phyloP scores from a whole-genome alignment of 805 yeast genomes.

The Saturnispora kantuleensis region DNA sequence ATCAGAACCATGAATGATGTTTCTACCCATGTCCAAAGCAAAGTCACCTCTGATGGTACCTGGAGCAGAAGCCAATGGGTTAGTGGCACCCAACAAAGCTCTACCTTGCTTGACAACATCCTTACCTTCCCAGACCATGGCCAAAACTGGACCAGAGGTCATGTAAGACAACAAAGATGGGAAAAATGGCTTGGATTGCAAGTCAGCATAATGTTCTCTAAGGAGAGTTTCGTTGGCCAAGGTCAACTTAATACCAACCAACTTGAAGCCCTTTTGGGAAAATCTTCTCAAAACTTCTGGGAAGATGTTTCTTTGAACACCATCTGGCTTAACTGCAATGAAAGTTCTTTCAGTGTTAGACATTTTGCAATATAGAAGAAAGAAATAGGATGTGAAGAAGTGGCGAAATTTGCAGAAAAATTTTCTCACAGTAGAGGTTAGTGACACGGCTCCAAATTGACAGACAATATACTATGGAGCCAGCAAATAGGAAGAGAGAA shows the following conservation, averaged over 20 bases:
- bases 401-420: neutral
- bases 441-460: neutral
- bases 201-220: constrained; percentile 92
- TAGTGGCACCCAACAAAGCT: constrained; percentile 96
- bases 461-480: neutral
- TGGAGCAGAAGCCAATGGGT: constrained; percentile 94
- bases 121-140: constrained; percentile 99
- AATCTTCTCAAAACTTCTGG: constrained; percentile 85
- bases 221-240: constrained; percentile 79
- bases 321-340: constrained; percentile 96
- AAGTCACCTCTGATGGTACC: constrained; percentile 99
- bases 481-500: constrained; percentile 1
- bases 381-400: neutral
- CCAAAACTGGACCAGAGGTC: constrained; percentile 97
- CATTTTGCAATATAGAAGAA: constrained; percentile 27
- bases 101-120: constrained; percentile 99
- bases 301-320: constrained; percentile 98
- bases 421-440: neutral
- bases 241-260: constrained; percentile 89
- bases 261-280: constrained; percentile 95
- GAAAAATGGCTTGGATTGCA: constrained; percentile 94
- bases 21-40: constrained; percentile 98
- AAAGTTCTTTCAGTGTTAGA: constrained; percentile 76
- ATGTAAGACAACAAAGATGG: constrained; percentile 93
- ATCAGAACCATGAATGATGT: constrained; percentile 98